Percentiles rank a stretch among this genome's conserved stretches.
These are phyloP conservation scores for Stemphylium beticola DNA, from an alignment of 2,329 filamentous ascomycete genomes.

Conservation along the genomic window DNA sequence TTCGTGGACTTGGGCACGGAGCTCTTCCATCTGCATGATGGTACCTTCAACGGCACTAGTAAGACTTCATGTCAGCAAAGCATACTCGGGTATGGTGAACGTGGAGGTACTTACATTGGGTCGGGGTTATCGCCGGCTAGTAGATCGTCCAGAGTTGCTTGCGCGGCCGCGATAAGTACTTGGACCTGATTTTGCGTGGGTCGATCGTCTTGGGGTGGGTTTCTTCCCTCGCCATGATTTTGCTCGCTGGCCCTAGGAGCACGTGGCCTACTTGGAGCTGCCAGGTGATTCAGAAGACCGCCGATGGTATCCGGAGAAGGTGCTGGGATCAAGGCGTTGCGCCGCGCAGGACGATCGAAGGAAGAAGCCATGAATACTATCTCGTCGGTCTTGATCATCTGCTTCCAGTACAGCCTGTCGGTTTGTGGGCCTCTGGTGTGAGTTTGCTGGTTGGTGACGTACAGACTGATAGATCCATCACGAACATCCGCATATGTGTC, in stretches of 20 bases:
- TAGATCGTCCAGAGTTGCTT: background rate
- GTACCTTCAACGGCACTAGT: background rate
- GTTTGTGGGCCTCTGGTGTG: background rate
- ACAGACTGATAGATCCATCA: slow-evolving; percentile 16
- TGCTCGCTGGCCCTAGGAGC: background rate
- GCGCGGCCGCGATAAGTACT: background rate
- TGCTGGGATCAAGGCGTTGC: background rate
- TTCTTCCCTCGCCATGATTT: background rate
- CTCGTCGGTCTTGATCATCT: slow-evolving; percentile 14
- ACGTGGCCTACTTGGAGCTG: background rate
- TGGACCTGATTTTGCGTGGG: background rate
- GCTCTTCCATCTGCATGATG: background rate
- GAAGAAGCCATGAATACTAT: background rate
- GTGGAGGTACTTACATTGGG: background rate
- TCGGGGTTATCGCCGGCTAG: background rate
- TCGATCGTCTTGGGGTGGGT: background rate
- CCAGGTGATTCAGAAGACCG: no score
- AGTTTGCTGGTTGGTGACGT: slow-evolving; percentile 16
- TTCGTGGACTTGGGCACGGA: background rate
- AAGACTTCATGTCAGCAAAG: background rate
- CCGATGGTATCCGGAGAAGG: no score
- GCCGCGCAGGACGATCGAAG: background rate
- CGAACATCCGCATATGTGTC: slow-evolving; percentile 27
- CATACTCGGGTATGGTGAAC: background rate
- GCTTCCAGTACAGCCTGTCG: slow-evolving; percentile 30